phyloP scores from a whole-genome alignment of 768 basidiomycete species.

The Terana coerulea region DNA sequence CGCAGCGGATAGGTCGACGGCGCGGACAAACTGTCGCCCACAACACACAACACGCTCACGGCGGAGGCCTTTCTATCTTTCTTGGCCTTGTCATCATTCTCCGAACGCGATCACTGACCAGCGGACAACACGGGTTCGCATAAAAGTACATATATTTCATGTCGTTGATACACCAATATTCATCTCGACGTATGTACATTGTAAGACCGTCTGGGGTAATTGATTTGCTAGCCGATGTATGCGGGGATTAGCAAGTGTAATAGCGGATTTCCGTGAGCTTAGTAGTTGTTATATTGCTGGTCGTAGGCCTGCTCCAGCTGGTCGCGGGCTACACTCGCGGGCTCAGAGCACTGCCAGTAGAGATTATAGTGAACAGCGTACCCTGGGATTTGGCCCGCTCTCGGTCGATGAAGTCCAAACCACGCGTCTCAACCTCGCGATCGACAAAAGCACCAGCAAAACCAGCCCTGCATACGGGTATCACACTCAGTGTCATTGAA shows the following conservation, averaged over 20 bases:
- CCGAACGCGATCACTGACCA: too few species aligned
- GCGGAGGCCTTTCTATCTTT: too few species aligned
- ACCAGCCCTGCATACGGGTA: conserved; percentile 41
- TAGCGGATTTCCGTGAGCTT: too few species aligned
- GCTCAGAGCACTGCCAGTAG: background rate
- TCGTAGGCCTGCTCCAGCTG: conserved; percentile 6
- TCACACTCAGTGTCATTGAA: background rate
- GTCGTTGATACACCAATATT: too few species aligned
- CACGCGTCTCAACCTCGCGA: conserved; percentile 45
- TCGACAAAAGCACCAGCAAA: conserved; percentile 51
- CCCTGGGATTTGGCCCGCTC: conserved; percentile 39
- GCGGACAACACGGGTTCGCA: too few species aligned
- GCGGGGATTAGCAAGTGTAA: too few species aligned
- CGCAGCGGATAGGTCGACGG: background rate
- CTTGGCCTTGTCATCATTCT: too few species aligned
- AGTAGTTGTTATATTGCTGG: background rate
- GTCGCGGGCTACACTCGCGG: background rate
- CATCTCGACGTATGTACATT: too few species aligned
- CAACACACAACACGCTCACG: too few species aligned
- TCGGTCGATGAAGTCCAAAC: conserved; percentile 42
- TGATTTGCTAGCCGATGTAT: too few species aligned
- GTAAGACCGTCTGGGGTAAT: too few species aligned
- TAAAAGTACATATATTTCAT: too few species aligned
- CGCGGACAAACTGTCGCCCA: conserved; percentile 5
- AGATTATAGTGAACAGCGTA: conserved; percentile 9